Base-by-base conservation (phyloP, 1,284 basidiomycete genomes). In the Phellopilus nigrolimitatus region DNA sequence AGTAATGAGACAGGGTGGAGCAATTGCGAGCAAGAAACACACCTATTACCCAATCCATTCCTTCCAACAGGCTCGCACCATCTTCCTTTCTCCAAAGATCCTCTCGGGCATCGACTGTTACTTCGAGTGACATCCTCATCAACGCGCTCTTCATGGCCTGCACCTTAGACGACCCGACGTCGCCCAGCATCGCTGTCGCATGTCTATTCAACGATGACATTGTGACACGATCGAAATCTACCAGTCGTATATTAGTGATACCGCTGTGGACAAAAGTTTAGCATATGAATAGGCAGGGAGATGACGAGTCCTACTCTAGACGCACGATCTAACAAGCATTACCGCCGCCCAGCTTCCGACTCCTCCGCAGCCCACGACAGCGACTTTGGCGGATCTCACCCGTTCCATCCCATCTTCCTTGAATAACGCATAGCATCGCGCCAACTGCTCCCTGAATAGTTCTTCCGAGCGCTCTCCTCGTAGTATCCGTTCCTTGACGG, bases 151-250 rank as follows among this genome's bases (percentile, higher is more conserved):
- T 80, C 66, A 97, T 69, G 72, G 86, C 76, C 66, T 74, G 71
- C n/a, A 98, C 97, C 69, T 99, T 99, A 0, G 95, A 88, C 7
- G 84, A 90, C 13, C 95, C 97, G 41, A 99, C 97, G 61, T 99
- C 95, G 5, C 84, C 76, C 21, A 94, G 77, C 1, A 78, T 79
- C n/a, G 97, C 97, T 19, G 91, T 91, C 6, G 95, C 94, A 64
- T 99, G 95, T 45, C 95, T 78, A 65, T 97, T 97, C 41, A 97
- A 76, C 0, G 91, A 95, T 2, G 91, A 94, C 13, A 97, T 73
- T 0, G 92, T 94, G 52, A 95, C 93, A 59, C 94, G 84, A 75
- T 97, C 94, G 64, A 97, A 97, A 71, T 95, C 87, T 22, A 93
- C 71, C 21, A 91, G 73, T 13, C 88, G 76, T 57, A 91, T 80